Percentiles rank a stretch among this genome's conserved stretches.
phyloP scores from a whole-genome alignment of 306 rosid species.

The Lotus japonicus region DNA sequence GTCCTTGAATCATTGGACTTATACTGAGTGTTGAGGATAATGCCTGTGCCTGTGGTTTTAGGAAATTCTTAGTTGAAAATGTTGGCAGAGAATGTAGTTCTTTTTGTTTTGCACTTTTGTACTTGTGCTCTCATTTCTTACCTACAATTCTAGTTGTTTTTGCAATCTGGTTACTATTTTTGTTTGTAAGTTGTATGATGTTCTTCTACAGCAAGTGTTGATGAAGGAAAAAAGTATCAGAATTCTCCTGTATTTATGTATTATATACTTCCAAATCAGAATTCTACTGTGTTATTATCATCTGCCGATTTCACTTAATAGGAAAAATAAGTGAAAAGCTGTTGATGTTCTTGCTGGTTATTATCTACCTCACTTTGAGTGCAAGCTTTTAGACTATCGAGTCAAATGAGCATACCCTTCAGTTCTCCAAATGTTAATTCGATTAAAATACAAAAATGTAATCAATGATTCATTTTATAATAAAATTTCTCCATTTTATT shows the following conservation, averaged over 20 bases:
- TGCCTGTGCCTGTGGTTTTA: not conserved
- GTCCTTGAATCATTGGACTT: slow-evolving; percentile 85
- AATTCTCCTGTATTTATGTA: not conserved
- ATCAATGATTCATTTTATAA: no score
- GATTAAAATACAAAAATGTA: no score
- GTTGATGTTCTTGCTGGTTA: not conserved
- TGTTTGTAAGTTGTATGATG: not conserved
- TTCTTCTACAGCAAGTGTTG: not conserved
- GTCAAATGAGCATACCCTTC: not conserved
- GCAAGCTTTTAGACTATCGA: not conserved
- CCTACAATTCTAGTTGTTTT: not conserved
- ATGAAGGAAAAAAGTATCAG: not conserved
- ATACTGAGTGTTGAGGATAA: slow-evolving; percentile 33
- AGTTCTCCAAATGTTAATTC: not conserved
- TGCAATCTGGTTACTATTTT: not conserved
- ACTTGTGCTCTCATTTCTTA: not conserved
- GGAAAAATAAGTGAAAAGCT: no score
- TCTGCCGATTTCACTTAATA: no score
- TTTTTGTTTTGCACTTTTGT: not conserved
- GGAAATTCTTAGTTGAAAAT: not conserved
- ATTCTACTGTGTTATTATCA: no score
- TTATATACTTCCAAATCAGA: not conserved
- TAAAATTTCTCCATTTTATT: no score
- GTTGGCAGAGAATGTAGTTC: not conserved
- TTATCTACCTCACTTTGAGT: not conserved